A percentile compares a stretch with the other conserved stretches of the same genome.
phyloP scores from a whole-genome alignment of 306 rosid genomes.

The Fragaria vesca region DNA sequence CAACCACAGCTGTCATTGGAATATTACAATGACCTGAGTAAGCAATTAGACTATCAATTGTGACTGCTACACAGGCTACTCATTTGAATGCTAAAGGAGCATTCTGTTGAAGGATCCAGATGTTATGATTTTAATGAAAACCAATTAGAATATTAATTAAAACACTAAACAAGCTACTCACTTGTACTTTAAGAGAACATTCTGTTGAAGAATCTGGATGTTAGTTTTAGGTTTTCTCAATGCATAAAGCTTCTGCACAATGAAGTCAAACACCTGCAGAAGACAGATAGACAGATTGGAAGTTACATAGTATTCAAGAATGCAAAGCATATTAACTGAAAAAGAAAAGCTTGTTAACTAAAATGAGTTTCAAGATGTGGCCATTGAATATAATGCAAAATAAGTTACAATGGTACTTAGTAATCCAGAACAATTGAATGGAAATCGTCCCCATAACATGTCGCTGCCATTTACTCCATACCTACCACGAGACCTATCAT shows the following conservation, averaged over 20 bases:
- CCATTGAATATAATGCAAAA: not conserved
- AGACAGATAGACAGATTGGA: conserved; percentile 13
- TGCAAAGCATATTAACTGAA: not conserved
- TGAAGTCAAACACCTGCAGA: conserved; percentile 81
- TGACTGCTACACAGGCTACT: not conserved
- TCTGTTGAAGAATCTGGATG: conserved; percentile 97
- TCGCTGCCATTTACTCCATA: not conserved
- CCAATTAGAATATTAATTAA: not conserved
- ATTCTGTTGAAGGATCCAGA: not conserved
- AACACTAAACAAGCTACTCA: conserved; percentile 41
- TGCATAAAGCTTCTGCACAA: conserved; percentile 96
- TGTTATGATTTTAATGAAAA: not conserved
- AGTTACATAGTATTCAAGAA: not conserved
- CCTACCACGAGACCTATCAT: not conserved
- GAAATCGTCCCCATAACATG: not conserved
- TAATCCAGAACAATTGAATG: not conserved
- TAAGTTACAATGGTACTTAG: not conserved
- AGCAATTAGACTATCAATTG: not conserved
- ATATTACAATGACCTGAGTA: not conserved
- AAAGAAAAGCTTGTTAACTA: not conserved
- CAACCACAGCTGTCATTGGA: not conserved
- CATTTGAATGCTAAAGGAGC: not conserved
- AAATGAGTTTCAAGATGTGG: not conserved
- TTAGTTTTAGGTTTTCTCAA: conserved; percentile 96
- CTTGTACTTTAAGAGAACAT: conserved; percentile 94